These are phyloP conservation scores for Candida coleopterorum DNA, from an alignment of 805 yeast genomes.

Conservation along the genomic window DNA sequence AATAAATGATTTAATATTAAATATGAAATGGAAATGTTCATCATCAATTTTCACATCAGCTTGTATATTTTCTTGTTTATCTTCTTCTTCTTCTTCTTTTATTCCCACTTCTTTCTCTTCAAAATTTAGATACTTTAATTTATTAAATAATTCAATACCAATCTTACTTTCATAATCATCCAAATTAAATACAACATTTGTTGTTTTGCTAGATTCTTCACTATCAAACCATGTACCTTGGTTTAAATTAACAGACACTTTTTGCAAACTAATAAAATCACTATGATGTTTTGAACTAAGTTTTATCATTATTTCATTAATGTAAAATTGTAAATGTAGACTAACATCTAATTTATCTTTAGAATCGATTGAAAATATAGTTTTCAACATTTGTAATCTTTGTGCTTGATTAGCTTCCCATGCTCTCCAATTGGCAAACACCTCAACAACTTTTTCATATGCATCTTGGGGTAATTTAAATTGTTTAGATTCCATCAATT, in stretches of 20 bases:
- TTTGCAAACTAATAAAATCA: constrained; percentile 4
- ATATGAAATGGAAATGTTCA: neutral
- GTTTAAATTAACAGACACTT: neutral
- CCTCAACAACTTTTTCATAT: constrained; percentile 46
- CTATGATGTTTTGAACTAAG: constrained; percentile 1
- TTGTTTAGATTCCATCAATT: constrained; percentile 16
- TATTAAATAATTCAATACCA: constrained; percentile 12
- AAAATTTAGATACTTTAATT: neutral
- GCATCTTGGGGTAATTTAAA: constrained; percentile 46
- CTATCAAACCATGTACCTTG: neutral
- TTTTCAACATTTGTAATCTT: constrained; percentile 16
- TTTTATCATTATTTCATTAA: constrained; percentile 5
- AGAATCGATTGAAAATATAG: constrained; percentile 8
- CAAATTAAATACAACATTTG: constrained; percentile 12
- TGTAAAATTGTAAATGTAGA: constrained; percentile 3
- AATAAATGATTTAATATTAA: constrained; percentile 4
- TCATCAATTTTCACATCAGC: too few relatives aligned
- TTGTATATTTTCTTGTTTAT: too few relatives aligned
- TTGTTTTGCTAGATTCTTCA: neutral
- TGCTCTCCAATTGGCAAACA: constrained; percentile 77
- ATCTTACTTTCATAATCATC: constrained; percentile 17
- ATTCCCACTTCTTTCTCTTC: neutral
- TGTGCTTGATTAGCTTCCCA: constrained; percentile 67
- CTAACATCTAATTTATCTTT: neutral
- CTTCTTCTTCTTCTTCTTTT: neutral